Conservation (phyloP, 768 basidiomycete species). For the Pisolithus microcarpus region DNA sequence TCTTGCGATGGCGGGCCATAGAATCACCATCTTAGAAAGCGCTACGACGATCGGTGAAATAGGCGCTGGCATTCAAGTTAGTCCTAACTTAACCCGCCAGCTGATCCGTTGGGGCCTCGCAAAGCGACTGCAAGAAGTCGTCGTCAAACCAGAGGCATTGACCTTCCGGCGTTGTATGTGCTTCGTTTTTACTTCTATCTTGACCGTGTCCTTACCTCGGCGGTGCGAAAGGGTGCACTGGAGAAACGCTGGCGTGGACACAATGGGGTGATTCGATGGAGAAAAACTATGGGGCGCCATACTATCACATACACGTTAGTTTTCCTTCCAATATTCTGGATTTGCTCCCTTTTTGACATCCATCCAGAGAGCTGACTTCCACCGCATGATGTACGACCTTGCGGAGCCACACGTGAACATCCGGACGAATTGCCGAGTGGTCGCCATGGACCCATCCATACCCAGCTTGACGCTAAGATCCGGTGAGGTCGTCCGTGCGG, state of each 20-base stretch:
- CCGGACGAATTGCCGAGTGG: constrained; percentile 30
- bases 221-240: constrained; percentile 20
- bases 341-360: not conserved
- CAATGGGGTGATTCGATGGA: constrained; percentile 30
- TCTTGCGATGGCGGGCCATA: constrained; percentile 42
- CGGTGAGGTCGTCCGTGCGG: constrained; percentile 36
- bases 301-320: constrained; percentile 29
- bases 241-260: constrained; percentile 32
- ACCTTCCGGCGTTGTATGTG: constrained; percentile 37
- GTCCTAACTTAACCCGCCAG: constrained; percentile 37
- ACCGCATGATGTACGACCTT: constrained; percentile 30
- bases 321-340: not conserved
- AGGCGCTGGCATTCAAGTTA: constrained; percentile 47
- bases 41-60: constrained; percentile 35
- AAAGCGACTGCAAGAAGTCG: constrained; percentile 30
- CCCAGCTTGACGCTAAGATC: constrained; percentile 34
- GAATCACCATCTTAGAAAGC: constrained; percentile 40
- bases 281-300: constrained; percentile 27
- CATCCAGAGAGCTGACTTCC: constrained; percentile 40
- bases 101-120: constrained; percentile 46
- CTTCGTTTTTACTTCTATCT: not conserved
- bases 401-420: constrained; percentile 33
- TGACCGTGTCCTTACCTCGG: not conserved
- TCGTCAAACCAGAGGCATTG: constrained; percentile 34
- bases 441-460: constrained; percentile 25